Percentiles rank a stretch among this genome's conserved stretches.
These are phyloP conservation scores for Venturia carpophila DNA, from an alignment of 2,329 filamentous ascomycete genomes.

Conservation along the genomic window DNA sequence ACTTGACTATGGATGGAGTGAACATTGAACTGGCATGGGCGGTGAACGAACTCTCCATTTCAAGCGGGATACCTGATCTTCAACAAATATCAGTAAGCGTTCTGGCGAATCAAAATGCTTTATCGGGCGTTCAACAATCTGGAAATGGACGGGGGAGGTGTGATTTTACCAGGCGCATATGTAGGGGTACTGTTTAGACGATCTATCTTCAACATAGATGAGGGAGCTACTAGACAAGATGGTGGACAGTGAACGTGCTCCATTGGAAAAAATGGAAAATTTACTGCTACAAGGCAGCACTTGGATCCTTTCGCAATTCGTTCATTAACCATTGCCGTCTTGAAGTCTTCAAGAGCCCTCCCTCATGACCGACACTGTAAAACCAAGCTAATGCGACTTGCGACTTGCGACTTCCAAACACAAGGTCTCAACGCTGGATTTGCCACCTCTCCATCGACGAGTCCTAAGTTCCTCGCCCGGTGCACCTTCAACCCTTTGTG, in stretches of 20 bases:
- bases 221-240: not conserved
- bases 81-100: conserved; percentile 7
- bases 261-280: too few species aligned
- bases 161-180: not conserved
- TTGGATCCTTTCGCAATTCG: too few species aligned
- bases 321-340: too few species aligned
- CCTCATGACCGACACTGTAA: too few species aligned
- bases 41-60: not conserved
- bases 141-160: not conserved
- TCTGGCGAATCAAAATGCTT: not conserved
- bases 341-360: too few species aligned
- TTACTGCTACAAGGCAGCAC: too few species aligned
- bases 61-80: conserved; percentile 1
- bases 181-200: not conserved
- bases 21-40: not conserved
- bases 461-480: too few species aligned
- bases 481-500: too few species aligned
- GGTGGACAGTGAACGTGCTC: not conserved
- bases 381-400: too few species aligned
- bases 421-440: too few species aligned
- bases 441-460: too few species aligned
- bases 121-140: not conserved
- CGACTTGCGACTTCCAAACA: too few species aligned
- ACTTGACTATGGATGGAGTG: not conserved
- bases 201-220: conserved; percentile 12